A percentile compares a stretch with the other conserved stretches of the same genome.
These are phyloP conservation scores for Venturia oleaginea DNA, from an alignment of 2,329 filamentous ascomycete species.

Conservation along the genomic window DNA sequence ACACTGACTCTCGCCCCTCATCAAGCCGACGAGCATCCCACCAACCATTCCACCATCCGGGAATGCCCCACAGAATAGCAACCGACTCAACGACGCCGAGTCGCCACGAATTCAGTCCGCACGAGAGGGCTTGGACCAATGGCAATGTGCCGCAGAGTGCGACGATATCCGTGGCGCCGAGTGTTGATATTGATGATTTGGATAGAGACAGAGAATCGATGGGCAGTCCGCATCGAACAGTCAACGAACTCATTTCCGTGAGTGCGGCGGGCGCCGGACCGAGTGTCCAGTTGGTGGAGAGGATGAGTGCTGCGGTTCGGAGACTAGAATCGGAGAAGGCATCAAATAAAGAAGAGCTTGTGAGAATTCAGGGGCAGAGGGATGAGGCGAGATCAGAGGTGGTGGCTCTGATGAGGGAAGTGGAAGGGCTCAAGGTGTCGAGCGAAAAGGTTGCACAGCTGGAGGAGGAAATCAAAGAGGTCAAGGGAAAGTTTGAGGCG, in stretches of 20 bases:
- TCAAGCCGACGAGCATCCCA: conserved; percentile 23
- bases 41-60: conserved; percentile 12
- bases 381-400: conserved; percentile 90
- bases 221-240: conserved; percentile 57
- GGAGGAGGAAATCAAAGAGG: conserved; percentile 56
- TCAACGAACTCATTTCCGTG: conserved; percentile 69
- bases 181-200: conserved; percentile 36
- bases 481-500: conserved; percentile 76
- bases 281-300: conserved; percentile 87
- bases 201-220: conserved; percentile 40
- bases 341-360: conserved; percentile 76
- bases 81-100: conserved; percentile 12
- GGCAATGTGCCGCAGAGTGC: conserved; percentile 19
- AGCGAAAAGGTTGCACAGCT: conserved; percentile 54
- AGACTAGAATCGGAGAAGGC: conserved; percentile 88
- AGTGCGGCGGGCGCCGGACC: conserved; percentile 87
- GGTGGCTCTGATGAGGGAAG: conserved; percentile 79
- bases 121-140: conserved; percentile 20
- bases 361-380: conserved; percentile 69
- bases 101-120: conserved; percentile 24
- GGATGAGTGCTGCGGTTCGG: conserved; percentile 89
- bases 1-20: conserved; percentile 19
- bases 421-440: conserved; percentile 58
- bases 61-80: conserved; percentile 17
- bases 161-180: conserved; percentile 34